Evolutionary conservation across 176 grass and related monocot genomes (phyloP).

Genomic region (Aegilops longissima): DNA sequence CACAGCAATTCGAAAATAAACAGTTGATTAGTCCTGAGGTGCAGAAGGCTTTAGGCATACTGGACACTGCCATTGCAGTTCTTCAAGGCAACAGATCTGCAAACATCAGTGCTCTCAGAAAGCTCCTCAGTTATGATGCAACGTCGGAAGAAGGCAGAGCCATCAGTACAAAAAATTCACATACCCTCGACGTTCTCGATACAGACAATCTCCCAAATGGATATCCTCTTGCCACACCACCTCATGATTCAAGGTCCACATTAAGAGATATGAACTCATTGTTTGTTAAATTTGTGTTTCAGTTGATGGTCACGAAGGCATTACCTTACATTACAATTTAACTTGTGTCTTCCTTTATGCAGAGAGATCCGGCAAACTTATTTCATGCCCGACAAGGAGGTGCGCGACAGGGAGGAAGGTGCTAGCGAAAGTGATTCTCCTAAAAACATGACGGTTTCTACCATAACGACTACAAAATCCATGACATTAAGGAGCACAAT

Average conservation of each 20-base stretch:
- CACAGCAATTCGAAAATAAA: constrained; percentile 11
- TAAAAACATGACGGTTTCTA: not conserved
- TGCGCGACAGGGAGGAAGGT: not conserved
- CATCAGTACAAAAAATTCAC: constrained; percentile 13
- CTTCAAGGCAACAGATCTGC: constrained; percentile 33
- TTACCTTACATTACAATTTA: not conserved
- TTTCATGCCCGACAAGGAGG: not conserved
- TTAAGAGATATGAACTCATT: not conserved
- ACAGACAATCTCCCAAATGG: constrained; percentile 26
- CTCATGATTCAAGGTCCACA: constrained; percentile 60
- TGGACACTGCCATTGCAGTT: constrained; percentile 64
- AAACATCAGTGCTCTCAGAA: constrained; percentile 11
- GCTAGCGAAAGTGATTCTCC: not conserved
- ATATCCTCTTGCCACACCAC: not conserved
- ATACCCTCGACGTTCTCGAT: not conserved
- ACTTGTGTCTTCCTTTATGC: not conserved
- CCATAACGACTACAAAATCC: constrained; percentile 26
- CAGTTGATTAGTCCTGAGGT: constrained; percentile 66
- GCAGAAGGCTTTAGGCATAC: constrained; percentile 62
- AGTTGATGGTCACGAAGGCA: not conserved
- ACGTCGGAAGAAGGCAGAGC: constrained; percentile 16
- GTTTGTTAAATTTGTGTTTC: not conserved
- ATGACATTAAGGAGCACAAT: constrained; percentile 26
- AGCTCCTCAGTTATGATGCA: constrained; percentile 32
- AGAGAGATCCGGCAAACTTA: constrained; percentile 27